A percentile compares a stretch with the other conserved stretches of the same genome.
phyloP scores from a whole-genome alignment of 805 yeast genomes.

The Ogataea pini region DNA sequence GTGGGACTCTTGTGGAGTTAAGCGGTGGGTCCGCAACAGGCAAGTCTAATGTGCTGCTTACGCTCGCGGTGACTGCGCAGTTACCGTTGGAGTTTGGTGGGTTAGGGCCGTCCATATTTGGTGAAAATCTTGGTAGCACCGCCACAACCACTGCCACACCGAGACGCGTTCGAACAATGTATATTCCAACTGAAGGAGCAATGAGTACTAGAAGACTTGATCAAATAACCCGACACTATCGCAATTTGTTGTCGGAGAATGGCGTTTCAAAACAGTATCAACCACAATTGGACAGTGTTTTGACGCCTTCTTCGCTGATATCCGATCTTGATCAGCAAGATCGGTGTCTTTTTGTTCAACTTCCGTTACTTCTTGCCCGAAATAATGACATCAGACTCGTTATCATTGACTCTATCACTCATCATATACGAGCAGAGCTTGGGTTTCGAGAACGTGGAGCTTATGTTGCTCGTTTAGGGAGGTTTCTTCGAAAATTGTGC shows the following conservation, averaged over 20 bases:
- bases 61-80: constrained; percentile 61
- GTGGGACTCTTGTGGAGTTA: constrained; percentile 66
- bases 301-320: constrained; percentile 32
- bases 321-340: constrained; percentile 70
- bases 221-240: constrained; percentile 40
- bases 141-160: constrained; percentile 1
- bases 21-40: constrained; percentile 87
- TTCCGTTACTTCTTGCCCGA: constrained; percentile 55
- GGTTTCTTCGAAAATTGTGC: constrained; percentile 52
- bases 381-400: constrained; percentile 51
- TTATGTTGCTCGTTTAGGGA: constrained; percentile 45
- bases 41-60: constrained; percentile 77
- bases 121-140: constrained; percentile 29
- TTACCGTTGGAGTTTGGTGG: constrained; percentile 50
- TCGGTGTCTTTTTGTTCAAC: constrained; percentile 66
- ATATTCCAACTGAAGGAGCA: constrained; percentile 75
- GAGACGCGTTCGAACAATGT: constrained; percentile 45
- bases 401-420: constrained; percentile 80
- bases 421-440: constrained; percentile 70
- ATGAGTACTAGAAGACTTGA: constrained; percentile 65
- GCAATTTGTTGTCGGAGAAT: constrained; percentile 36
- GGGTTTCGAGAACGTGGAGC: constrained; percentile 44
- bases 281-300: constrained; percentile 38
- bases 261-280: constrained; percentile 31
- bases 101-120: constrained; percentile 35